These are phyloP conservation scores for Chaetomiaceae sp. DNA, from an alignment of 2,329 filamentous ascomycete genomes.

Conservation along the genomic window DNA sequence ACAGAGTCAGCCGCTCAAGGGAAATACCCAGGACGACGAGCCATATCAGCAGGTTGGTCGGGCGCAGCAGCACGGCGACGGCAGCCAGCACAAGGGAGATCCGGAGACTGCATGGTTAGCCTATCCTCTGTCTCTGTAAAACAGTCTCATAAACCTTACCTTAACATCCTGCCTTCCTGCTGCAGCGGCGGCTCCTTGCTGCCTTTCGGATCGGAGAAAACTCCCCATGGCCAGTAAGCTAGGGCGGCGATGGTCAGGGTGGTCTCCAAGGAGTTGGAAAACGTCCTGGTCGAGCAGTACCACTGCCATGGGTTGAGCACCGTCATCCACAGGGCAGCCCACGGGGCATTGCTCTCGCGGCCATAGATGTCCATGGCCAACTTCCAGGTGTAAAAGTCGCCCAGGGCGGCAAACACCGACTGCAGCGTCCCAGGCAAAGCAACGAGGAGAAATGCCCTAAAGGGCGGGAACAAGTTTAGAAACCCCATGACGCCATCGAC, in stretches of 20 bases:
- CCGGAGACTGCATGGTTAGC: constrained; percentile 42
- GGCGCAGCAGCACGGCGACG: constrained; percentile 77
- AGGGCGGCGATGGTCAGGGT: constrained; percentile 77
- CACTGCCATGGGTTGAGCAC: constrained; percentile 87
- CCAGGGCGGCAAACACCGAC: constrained; percentile 68
- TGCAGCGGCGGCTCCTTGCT: constrained; percentile 38
- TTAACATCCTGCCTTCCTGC: constrained; percentile 19
- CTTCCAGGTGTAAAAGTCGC: constrained; percentile 86
- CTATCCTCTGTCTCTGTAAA: background rate
- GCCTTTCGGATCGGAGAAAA: constrained; percentile 44
- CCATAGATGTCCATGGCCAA: constrained; percentile 73
- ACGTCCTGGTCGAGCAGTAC: constrained; percentile 88
- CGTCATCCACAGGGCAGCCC: constrained; percentile 66
- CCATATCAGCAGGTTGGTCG: constrained; percentile 89
- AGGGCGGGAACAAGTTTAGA: constrained; percentile 49
- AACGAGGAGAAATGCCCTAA: constrained; percentile 63
- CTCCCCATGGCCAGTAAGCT: constrained; percentile 81
- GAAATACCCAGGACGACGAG: constrained; percentile 56
- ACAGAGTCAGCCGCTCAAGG: constrained; percentile 29
- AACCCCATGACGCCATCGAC: constrained; percentile 53
- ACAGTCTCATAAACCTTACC: constrained; percentile 24
- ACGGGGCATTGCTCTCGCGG: constrained; percentile 55
- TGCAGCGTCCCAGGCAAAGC: constrained; percentile 72
- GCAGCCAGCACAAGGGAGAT: constrained; percentile 71
- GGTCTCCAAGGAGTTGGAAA: constrained; percentile 93